Evolutionary conservation across 306 rosid species (phyloP), one percentile per base, ranked within the genome.

Genomic region (Cyamopsis tetragonoloba): DNA sequence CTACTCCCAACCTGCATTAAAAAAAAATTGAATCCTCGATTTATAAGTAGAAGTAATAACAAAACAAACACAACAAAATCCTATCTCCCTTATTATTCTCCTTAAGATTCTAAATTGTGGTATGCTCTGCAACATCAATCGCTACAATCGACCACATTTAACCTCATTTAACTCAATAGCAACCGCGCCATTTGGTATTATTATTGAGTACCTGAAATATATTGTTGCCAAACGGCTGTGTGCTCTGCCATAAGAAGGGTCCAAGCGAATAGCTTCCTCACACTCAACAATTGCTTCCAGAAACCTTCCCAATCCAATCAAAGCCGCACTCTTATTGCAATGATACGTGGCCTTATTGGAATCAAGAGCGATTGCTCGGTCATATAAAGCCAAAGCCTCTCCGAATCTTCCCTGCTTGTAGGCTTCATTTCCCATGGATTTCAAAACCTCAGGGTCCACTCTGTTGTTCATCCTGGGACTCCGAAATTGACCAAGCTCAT

Each of bases 291-390:
- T 66, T 0, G 96, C 99, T 53, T 85, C 88, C 3, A 63, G 34
- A 12, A 88, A 73, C 37, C 86, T 81, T 37, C 86, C 88, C 50
- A 95, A 73, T 4, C 82, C 73, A 9, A 90, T 87, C 38, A 95
- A 78, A 82, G 99, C 89, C 0, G 99, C 99, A 18, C 92, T 83
- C 69, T 82, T 95, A 55, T 95, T 95, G 83, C 96, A 81, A 42
- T 76, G 81, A 56, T 88, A 91, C 0, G 84, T 87, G 12, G 97
- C 91, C 68, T 82, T 91, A 15, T 72, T 85, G 1, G 96, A 83
- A 60, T 88, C 88, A 66, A 91, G 43, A 56, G 72, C 79, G 71
- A 91, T 95, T 7, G 99, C 99, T 46, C 72, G 34, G 27, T 95
- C 82, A 73, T 95, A 95, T 11, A 88, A 77, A 55, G 28, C 71